Evolutionary conservation across 352 stramenopile genomes (phyloP), one percentile per base, ranked within the genome.

Genomic region (Blastocystis sp.): DNA sequence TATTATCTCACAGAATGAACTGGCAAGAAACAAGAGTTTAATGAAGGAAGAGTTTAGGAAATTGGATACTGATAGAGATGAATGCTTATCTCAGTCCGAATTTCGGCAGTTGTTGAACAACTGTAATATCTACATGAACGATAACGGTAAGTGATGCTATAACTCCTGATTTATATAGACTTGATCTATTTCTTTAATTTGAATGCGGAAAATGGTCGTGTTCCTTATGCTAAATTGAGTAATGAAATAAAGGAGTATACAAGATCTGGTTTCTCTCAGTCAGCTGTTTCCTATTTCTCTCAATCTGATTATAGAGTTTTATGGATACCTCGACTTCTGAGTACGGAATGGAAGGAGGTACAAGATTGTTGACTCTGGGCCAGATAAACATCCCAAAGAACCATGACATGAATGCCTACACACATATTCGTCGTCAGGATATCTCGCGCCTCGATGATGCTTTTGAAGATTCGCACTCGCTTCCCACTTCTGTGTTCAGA

Each of bases 331-430:
- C 50, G 13, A 59, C 20, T 0, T 59, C 50, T 59, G 50, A 59
- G 20, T 59, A 59, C 20, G 50, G 50, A n/a, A n/a, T n/a, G 13
- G 50, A 59, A 13, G 50, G 50, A 59, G 50, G 50, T 13, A 59
- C 50, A n/a, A 13, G 50, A n/a, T 59, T 59, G 50, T n/a, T 13
- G 20, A 59, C 50, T n/a, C 13, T 59, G 11, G 11, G 50, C 20
- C 11, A 59, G 1, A 59, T 59, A n/a, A 59, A 59, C 50, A 59
- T 59, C 3, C 50, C 50, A 59, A 59, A 59, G 9, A 84, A 84
- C 55, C 53, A 47, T 9, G 53, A 68, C 55, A 84, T 84, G 73
- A 84, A 84, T 34, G 23, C 73, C 2, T 84, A 84, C 73, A 84
- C 59, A 29, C 73, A 84, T 37, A 66, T 29, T 9, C 18, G 73